These are phyloP conservation scores for Orbilia quercus DNA, from an alignment of 2,329 filamentous ascomycete genomes.

Conservation along the genomic window DNA sequence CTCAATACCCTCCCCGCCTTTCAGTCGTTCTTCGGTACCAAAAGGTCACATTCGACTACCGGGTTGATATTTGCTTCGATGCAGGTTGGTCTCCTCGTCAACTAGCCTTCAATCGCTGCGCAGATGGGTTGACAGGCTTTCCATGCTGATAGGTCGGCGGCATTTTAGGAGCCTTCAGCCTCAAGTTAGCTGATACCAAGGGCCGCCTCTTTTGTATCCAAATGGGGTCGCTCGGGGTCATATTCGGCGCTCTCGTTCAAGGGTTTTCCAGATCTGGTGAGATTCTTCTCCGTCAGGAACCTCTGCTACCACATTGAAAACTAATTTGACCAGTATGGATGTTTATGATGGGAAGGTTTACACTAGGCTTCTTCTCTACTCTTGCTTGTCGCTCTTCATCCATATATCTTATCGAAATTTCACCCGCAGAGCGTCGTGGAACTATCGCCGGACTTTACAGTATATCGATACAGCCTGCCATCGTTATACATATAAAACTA, in stretches of 20 bases:
- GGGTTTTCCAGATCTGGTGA: slow-evolving; percentile 58
- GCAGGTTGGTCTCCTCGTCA: slow-evolving; percentile 31
- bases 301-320: background rate
- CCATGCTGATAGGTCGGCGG: slow-evolving; percentile 62
- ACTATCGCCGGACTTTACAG: slow-evolving; percentile 70
- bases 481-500: too few relatives aligned
- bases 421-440: slow-evolving; percentile 73
- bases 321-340: slow-evolving; percentile 58
- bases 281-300: background rate
- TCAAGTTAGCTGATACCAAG: slow-evolving; percentile 67
- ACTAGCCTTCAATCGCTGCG: background rate
- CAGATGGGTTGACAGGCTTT: slow-evolving; percentile 12
- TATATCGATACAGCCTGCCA: background rate
- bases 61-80: slow-evolving; percentile 63
- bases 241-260: slow-evolving; percentile 68
- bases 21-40: slow-evolving; percentile 66
- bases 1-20: slow-evolving; percentile 69
- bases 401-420: slow-evolving; percentile 72
- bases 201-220: slow-evolving; percentile 70
- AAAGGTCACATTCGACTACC: slow-evolving; percentile 65
- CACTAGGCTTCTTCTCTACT: slow-evolving; percentile 70
- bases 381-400: slow-evolving; percentile 72
- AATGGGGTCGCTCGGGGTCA: slow-evolving; percentile 68
- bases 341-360: slow-evolving; percentile 70
- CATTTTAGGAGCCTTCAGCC: slow-evolving; percentile 68